Evolutionary conservation across 2,329 filamentous ascomycete species (phyloP), one percentile per base, ranked within the genome.

Genomic region (Aspergillus fijiensis): DNA sequence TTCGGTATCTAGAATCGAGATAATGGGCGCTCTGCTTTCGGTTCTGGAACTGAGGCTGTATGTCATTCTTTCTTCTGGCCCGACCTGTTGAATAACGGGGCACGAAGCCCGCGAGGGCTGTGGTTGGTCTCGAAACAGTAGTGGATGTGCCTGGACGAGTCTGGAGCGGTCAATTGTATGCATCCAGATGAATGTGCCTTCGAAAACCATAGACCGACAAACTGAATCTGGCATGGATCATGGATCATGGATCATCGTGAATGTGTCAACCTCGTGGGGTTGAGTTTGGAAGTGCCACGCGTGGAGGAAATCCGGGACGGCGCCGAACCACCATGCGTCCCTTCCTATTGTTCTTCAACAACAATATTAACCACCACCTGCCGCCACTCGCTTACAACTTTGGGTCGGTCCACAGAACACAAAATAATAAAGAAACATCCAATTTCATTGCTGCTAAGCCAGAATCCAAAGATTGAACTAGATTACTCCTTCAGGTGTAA

Each of bases 401-500:
- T 29, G 27, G 42, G 12, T 49, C 42, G 42, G 6, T 29, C 42
- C 11, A 12, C 33, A 48, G 7, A 39, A 42, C 27, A 29, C 7
- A 42, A 50, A 19, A 27, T 51, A 42, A 9, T 50, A 11, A 47
- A 42, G 47, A 50, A 25, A 45, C 47, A 49, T 19, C 45, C 21
- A 55, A 50, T 52, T 48, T 27, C 35, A 59, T 49, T 49, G 10
- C 31, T n/a, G 48, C 31, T 53, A 19, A 5, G 29, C 51, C 54
- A 49, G 35, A 48, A 49, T 31, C 25, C 33, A 47, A 54, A 19
- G 53, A 51, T 61, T 55, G 52, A 50, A 60, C 51, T 51, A 54
- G 29, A 48, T n/a, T 53, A 52, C 12, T 56, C 51, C 19, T 57
- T 76, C 69, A 83, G 31, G 89, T 92, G 75, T 92, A 92, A 42